Evolutionary conservation across 495 filamentous ascomycete genomes (phyloP).

Genomic region (Talaromyces adpressus): DNA sequence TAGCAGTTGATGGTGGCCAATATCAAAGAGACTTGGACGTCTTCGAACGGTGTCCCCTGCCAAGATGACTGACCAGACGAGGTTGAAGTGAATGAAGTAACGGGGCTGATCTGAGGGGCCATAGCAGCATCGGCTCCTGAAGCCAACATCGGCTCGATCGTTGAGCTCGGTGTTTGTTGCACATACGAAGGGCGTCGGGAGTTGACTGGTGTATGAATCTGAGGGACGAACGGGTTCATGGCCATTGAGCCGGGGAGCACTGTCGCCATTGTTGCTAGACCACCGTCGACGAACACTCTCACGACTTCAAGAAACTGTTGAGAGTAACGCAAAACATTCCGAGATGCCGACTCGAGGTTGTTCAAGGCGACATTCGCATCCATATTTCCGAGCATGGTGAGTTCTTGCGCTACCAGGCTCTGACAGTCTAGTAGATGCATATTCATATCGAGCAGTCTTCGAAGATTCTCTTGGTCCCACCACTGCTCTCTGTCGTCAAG

Average conservation of each 20-base stretch:
- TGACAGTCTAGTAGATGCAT: slow-evolving; percentile 5
- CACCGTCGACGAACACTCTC: not conserved
- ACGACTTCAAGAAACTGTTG: slow-evolving; percentile 4
- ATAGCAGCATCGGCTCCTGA: not conserved
- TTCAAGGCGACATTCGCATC: not conserved
- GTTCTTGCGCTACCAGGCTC: not conserved
- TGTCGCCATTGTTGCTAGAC: not conserved
- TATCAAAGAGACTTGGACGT: slow-evolving; percentile 7
- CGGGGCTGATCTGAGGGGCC: not conserved
- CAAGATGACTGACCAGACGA: not conserved
- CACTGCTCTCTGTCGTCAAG: slow-evolving; percentile 3
- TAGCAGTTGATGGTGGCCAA: slow-evolving; percentile 11
- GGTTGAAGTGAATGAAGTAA: not conserved
- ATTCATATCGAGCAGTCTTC: slow-evolving; percentile 4
- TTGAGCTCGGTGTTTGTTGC: not conserved
- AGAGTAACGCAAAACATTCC: not conserved
- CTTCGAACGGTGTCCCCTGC: slow-evolving; percentile 1
- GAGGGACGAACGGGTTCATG: not conserved
- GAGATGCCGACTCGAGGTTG: slow-evolving; percentile 4
- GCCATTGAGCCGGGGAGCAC: not conserved
- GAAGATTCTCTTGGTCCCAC: slow-evolving; percentile 5
- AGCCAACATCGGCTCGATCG: not conserved
- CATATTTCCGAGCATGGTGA: slow-evolving; percentile 4
- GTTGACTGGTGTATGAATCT: not conserved
- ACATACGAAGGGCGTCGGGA: slow-evolving; percentile 6